Evolutionary conservation across 805 yeast species (phyloP).

Genomic region (Candida parachauliodes): DNA sequence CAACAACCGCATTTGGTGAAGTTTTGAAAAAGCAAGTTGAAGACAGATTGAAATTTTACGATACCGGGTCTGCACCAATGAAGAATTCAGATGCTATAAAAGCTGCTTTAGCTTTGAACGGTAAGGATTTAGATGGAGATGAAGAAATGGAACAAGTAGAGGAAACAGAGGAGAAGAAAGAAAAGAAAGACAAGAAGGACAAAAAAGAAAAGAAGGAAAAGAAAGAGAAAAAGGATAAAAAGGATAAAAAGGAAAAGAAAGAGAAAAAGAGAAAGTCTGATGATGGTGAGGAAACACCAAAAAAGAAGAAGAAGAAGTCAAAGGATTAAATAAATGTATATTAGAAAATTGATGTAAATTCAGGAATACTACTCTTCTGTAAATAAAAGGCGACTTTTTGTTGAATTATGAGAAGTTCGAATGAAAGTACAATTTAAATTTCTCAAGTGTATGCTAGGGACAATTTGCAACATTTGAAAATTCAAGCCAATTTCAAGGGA

Average conservation of each 20-base stretch:
- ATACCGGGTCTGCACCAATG: constrained; percentile 94
- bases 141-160: constrained; percentile 17
- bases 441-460: no score
- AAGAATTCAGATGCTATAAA: constrained; percentile 93
- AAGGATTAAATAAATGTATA: constrained; percentile 24
- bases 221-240: constrained; percentile 46
- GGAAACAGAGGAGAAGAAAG: constrained; percentile 18
- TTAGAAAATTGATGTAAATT: background rate
- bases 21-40: constrained; percentile 95
- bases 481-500: no score
- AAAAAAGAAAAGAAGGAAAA: constrained; percentile 29
- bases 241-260: constrained; percentile 52
- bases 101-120: constrained; percentile 75
- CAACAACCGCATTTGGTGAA: constrained; percentile 84
- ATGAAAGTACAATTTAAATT: no score
- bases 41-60: constrained; percentile 93
- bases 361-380: no score
- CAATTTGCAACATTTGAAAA: no score
- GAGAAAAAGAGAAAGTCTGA: constrained; percentile 49
- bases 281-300: constrained; percentile 45
- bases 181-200: constrained; percentile 21
- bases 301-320: constrained; percentile 46
- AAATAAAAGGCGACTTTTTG: no score
- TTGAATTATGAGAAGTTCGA: no score
- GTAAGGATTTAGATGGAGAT: constrained; percentile 38